Percentiles rank a stretch among this genome's conserved stretches.
Evolutionary conservation across 108 stramenopile genomes (phyloP).

Genomic region (Nitzschia sp.): DNA sequence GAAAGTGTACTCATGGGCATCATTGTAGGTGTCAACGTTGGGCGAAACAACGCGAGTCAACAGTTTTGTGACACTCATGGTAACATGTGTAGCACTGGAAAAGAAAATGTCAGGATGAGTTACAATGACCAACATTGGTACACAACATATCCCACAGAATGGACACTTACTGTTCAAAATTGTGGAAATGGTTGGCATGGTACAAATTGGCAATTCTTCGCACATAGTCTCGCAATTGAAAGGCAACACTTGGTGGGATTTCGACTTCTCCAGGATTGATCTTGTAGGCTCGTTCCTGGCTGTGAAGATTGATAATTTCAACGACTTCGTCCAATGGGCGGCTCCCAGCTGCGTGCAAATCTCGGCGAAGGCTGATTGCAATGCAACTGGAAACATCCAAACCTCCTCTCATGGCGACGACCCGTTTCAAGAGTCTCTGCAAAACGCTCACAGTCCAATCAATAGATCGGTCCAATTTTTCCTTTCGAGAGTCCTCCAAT

Average conservation of each 20-base stretch:
- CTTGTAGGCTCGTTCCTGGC: neutral
- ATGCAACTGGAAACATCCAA: neutral
- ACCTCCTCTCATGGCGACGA: neutral
- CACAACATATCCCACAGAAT: too few relatives aligned
- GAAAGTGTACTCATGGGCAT: slow-evolving; percentile 11
- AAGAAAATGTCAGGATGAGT: neutral
- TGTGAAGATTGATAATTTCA: neutral
- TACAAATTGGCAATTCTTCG: slow-evolving; percentile 14
- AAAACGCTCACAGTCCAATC: neutral
- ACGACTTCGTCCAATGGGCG: slow-evolving; percentile 1
- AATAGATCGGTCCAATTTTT: neutral
- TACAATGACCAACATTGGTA: neutral
- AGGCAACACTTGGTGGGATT: neutral
- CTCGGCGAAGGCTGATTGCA: neutral
- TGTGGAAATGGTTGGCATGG: slow-evolving; percentile 4
- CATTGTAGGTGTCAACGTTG: neutral
- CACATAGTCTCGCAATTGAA: neutral
- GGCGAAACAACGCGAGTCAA: slow-evolving; percentile 9
- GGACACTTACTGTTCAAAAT: slow-evolving; percentile 12
- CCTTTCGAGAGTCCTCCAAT: neutral
- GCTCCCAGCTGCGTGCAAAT: neutral
- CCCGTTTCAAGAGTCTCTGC: neutral
- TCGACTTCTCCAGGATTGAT: neutral
- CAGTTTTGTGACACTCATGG: slow-evolving; percentile 19
- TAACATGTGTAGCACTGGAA: slow-evolving; percentile 8